A percentile compares a stretch with the other conserved stretches of the same genome.
These are phyloP conservation scores for Aspergillus texensis DNA, from an alignment of 2,329 filamentous ascomycete species.

Conservation along the genomic window DNA sequence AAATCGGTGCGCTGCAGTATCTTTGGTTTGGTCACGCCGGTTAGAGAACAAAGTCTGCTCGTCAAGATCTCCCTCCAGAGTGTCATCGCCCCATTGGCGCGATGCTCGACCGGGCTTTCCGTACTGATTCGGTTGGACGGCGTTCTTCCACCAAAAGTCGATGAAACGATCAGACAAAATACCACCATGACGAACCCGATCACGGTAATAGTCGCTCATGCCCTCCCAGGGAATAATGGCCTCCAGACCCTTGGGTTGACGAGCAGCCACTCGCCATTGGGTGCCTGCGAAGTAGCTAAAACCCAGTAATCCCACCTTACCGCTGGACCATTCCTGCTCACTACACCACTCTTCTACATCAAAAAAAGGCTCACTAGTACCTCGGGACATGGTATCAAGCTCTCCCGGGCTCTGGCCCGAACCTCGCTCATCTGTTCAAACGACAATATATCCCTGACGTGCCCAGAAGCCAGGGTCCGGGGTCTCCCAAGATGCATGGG, in stretches of 20 bases:
- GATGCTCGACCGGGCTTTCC: constrained; percentile 34
- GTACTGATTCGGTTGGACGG: constrained; percentile 68
- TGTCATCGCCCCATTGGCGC: constrained; percentile 26
- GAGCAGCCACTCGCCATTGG: constrained; percentile 57
- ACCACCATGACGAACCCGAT: constrained; percentile 61
- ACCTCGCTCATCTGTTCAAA: constrained; percentile 55
- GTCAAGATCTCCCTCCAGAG: constrained; percentile 24
- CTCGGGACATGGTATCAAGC: constrained; percentile 52
- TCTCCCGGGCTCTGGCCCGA: constrained; percentile 53
- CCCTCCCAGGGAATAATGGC: constrained; percentile 58
- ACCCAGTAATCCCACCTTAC: constrained; percentile 53
- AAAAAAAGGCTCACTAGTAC: constrained; percentile 51
- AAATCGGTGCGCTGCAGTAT: constrained; percentile 49
- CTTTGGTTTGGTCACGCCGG: background rate
- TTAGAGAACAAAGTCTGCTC: constrained; percentile 16
- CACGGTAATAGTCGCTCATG: constrained; percentile 56
- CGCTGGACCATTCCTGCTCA: constrained; percentile 50
- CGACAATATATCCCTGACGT: constrained; percentile 53
- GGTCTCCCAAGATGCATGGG: constrained; percentile 60
- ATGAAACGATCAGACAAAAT: constrained; percentile 62
- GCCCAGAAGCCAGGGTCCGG: constrained; percentile 60
- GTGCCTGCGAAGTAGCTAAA: constrained; percentile 55
- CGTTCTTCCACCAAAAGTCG: constrained; percentile 64
- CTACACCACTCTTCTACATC: constrained; percentile 54
- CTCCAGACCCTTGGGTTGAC: constrained; percentile 51